Evolutionary conservation across 371 early-diverging fungal genomes (phyloP), one percentile per base, ranked within the genome.

Genomic region (Smittium culicis): DNA sequence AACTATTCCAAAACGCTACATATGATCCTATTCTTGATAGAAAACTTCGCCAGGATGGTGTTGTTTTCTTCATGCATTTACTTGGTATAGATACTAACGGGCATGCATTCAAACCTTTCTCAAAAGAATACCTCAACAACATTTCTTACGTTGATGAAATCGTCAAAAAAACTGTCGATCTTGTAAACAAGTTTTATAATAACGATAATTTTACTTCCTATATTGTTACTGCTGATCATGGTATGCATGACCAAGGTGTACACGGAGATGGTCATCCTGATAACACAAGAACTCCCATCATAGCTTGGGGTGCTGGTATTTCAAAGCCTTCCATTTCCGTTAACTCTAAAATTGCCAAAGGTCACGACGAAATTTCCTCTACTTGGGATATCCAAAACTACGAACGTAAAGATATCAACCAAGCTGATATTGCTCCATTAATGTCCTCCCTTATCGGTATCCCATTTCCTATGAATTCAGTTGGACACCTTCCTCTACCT

Each of bases 201-300:
- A 69, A 88, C 72, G 97, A 94, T 73, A 85, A 82, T 32, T 74
- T 81, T 67, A 96, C 95, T 1, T 85, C 93, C 3, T 94, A 85
- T 71, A 80, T 96, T 0, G 90, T 95, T 69, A 92, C 94, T 16
- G 85, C 96, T 0, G 97, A 96, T 77, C 97, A 96, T 73, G 97
- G 97, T 54, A 96, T 96, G 97, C 85, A 86, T 69, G 89, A 93
- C 69, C 82, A 88, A 65, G 92, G 93, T 56, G 88, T 76, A 54
- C 96, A 96, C 72, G 96, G 96, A 58, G 96, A 96, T 72, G 95
- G 95, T 16, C 87, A 96, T 73, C 94, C 95, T 8, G 92, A 94
- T 72, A 92, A 91, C 70, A 95, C 95, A 1, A 81, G 89, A 54
- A 95, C 95, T 11, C 97, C 97, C 1, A 75, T 96, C 29, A 82